Evolutionary conservation across 164 flowering plant species (phyloP), one percentile per base, ranked within the genome.

Genomic region (Liriodendron chinense): DNA sequence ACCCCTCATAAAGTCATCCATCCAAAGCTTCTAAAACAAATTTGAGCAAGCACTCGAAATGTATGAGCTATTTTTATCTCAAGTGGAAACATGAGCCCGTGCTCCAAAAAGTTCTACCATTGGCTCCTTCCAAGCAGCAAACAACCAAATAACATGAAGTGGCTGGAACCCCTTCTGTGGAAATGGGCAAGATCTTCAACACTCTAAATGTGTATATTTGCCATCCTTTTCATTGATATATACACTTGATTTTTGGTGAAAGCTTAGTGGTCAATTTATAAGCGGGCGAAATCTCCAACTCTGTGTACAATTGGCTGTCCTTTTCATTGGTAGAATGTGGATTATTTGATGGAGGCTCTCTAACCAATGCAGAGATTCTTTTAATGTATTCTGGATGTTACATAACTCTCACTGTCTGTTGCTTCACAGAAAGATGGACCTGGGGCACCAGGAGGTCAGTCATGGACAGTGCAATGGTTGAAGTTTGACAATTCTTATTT

Each of bases 401-500:
- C 48, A 12, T 7, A 72, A 57, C 23, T 65, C 2, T 66, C 43
- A 34, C 43, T 34, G 43, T 34, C 43, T 34, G 43, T 25, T 78
- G 65, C 13, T 68, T 78, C 66, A 79, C 95, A 96, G 99, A 94
- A 94, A 89, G 95, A 91, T 66, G 98, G 99, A 34, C 99, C 99
- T 25, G 98, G 98, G 81, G 92, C 92, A 75, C 97, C 97, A 59
- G 99, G 99, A 69, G 99, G 99, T 65, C 98, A 94, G 80, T 96
- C 99, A 59, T 96, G 99, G 99, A 96, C 98, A 7, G 90, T 78
- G 64, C 80, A 92, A 80, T 96, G 99, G 99, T 86, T 96, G 82
- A 91, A 91, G 83, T 96, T 96, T 87, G 99, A 96, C 75, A 96
- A 96, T 76, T 91, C 91, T n/a, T 96, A 94, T 84, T 96, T 96